These are phyloP conservation scores for Polychytrium aggregatum DNA, from an alignment of 192 early-diverging fungal genomes.

Conservation along the genomic window DNA sequence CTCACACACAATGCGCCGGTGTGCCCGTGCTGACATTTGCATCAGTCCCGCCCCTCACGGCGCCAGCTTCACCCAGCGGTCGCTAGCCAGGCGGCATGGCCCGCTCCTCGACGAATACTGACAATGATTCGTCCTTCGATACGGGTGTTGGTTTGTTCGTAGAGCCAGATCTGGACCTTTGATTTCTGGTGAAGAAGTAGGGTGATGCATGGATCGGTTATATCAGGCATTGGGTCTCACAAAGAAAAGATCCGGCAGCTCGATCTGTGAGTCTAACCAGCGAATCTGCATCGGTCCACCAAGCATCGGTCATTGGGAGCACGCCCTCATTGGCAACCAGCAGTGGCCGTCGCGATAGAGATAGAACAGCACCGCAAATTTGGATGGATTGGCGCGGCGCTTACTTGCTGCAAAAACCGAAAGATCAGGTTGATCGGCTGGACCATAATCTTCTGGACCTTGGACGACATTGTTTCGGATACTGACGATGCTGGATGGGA, in stretches of 20 bases:
- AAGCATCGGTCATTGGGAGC: neutral
- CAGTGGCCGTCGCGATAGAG: neutral
- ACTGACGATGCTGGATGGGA: no score
- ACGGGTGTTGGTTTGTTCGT: conserved; percentile 68
- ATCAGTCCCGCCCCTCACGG: no score
- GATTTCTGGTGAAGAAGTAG: conserved; percentile 45
- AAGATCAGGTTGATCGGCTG: conserved; percentile 94
- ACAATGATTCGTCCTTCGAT: conserved; percentile 93
- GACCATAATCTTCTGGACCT: conserved; percentile 77
- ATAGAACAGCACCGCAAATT: no score
- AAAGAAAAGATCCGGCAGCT: no score
- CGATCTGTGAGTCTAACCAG: no score
- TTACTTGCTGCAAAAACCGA: conserved; percentile 85
- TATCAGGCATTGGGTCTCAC: neutral
- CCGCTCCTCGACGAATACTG: conserved; percentile 18
- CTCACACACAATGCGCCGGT: no score
- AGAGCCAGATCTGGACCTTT: conserved; percentile 89
- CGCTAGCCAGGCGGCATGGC: neutral
- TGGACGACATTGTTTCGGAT: conserved; percentile 27
- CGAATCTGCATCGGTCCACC: no score
- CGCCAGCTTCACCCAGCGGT: no score
- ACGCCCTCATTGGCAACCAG: neutral
- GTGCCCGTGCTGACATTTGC: no score
- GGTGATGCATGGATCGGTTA: no score
- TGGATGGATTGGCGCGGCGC: no score